Percentiles rank a stretch among this genome's conserved stretches.
These are phyloP conservation scores for Eucalyptus tenuipes DNA, from an alignment of 345 rosid species.

Conservation along the genomic window DNA sequence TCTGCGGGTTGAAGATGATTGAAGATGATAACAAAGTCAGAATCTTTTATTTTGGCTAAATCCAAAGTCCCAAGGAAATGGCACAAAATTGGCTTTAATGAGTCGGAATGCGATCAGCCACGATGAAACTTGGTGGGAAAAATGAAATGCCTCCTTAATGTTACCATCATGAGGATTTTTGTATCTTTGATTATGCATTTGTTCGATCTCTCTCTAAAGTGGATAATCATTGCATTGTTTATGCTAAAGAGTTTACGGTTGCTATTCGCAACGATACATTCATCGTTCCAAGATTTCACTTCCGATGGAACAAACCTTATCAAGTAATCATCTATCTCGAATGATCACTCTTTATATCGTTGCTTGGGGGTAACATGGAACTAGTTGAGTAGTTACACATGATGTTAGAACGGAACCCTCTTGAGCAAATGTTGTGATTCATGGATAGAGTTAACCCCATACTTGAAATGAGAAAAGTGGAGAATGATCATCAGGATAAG, in stretches of 20 bases:
- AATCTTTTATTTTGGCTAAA: neutral
- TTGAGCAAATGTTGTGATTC: accelerated
- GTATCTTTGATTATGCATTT: neutral
- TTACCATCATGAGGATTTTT: neutral
- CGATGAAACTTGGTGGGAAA: no score
- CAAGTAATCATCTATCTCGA: neutral
- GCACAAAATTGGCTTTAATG: neutral
- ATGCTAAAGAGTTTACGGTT: neutral
- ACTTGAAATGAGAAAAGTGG: neutral
- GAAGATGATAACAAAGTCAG: neutral
- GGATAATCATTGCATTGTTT: neutral
- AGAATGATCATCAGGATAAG: neutral
- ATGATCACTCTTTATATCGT: accelerated
- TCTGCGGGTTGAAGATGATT: neutral
- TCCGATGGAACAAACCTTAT: accelerated
- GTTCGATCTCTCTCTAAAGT: neutral
- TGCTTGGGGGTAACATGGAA: no score
- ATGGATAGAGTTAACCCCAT: neutral
- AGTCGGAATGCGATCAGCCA: accelerated
- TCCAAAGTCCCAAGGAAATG: neutral
- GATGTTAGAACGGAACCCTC: accelerated
- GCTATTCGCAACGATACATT: neutral
- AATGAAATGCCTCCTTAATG: neutral
- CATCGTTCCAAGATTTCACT: accelerated
- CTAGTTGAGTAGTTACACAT: neutral